Evolutionary conservation across 116 monocot genomes (phyloP), one percentile per base, ranked within the genome.

Genomic region (Cymodocea nodosa): DNA sequence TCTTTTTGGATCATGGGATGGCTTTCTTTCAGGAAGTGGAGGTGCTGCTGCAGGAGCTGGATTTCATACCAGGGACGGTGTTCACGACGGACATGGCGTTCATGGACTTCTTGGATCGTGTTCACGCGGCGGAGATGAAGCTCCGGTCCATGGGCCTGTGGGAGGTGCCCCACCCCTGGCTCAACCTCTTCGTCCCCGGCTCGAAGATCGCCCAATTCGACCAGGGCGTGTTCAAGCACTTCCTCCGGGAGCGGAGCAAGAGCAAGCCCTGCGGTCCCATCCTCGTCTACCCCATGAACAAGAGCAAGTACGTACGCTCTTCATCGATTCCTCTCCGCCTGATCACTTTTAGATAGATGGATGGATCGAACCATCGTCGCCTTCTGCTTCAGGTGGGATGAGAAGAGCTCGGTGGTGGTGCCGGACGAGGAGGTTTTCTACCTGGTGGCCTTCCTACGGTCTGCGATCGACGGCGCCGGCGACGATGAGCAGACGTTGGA

Each of bases 81-180:
- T 93, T 93, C 79, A 77, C 81, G 5, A 81, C 83, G 0, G 89
- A 93, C 56, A 23, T 89, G 0, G 62, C 85, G 5, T 93, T 88
- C 75, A 67, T 83, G 3, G 85, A 88, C 30, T 93, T 93, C 77
- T 77, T 93, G 8, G 79, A 93, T 64, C 67, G 93, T 2, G 93
- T 93, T n/a, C 93, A 88, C 69, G 70, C 64, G 59, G 81, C 79
- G 5, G 93, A 93, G 71, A 30, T 79, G 63, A 88, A 85, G 67
- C 77, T 93, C 53, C 70, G 81, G 63, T 73, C 77, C 1, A 81
- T 83, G 76, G 83, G 83, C 30, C 71, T 88, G 59, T 93, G 92
- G 92, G 92, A 88, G 51, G 85, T 93, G 25, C 85, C 92, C 0
- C 92, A 93, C 62, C 93, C 93, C 0, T 93, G 93, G 93, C 85